Percentiles rank a stretch among this genome's conserved stretches.
Conservation (phyloP, 352 stramenopile species). For the Phytophthora fragariae region DNA sequence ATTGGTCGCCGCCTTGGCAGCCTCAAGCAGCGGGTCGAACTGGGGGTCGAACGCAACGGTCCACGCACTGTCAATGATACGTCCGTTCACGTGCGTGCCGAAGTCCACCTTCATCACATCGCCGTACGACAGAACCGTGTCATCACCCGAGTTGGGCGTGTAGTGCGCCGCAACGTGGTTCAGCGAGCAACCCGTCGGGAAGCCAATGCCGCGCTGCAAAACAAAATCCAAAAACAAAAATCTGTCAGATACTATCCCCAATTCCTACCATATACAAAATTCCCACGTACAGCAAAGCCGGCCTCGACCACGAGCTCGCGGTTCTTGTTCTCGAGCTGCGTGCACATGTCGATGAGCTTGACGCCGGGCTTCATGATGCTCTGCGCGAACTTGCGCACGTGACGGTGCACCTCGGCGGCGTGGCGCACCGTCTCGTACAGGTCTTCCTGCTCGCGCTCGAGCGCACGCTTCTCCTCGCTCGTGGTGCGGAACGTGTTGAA, state of each 20-base stretch:
- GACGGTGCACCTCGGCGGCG: slow-evolving; percentile 95
- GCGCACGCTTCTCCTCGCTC: slow-evolving; percentile 83
- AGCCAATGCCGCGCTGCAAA: slow-evolving; percentile 35
- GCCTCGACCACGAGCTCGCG: slow-evolving; percentile 94
- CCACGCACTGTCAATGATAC: slow-evolving; percentile 98
- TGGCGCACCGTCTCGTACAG: slow-evolving; percentile 85
- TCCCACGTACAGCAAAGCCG: slow-evolving; percentile 79
- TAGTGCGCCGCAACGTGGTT: slow-evolving; percentile 99
- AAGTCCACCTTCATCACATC: slow-evolving; percentile 99
- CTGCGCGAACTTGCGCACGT: slow-evolving; percentile 94
- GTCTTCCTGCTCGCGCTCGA: slow-evolving; percentile 79
- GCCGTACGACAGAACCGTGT: slow-evolving; percentile 94
- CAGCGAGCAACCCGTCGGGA: slow-evolving; percentile 95
- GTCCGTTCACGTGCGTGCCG: slow-evolving; percentile 96
- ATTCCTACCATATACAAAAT: slow-evolving; percentile 96
- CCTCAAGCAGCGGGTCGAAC: slow-evolving; percentile 93
- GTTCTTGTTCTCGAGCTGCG: slow-evolving; percentile 97
- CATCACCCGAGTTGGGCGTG: slow-evolving; percentile 96
- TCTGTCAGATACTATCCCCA: slow-evolving; percentile 93
- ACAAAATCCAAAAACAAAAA: background rate
- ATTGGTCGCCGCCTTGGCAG: slow-evolving; percentile 95
- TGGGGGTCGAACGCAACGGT: slow-evolving; percentile 96
- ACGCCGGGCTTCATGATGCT: slow-evolving; percentile 97
- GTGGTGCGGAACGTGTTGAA: slow-evolving; percentile 93
- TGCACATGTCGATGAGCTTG: slow-evolving; percentile 96